A percentile compares a stretch with the other conserved stretches of the same genome.
These are phyloP conservation scores for Trametes sanguinea DNA, from an alignment of 768 basidiomycete species.

Conservation along the genomic window DNA sequence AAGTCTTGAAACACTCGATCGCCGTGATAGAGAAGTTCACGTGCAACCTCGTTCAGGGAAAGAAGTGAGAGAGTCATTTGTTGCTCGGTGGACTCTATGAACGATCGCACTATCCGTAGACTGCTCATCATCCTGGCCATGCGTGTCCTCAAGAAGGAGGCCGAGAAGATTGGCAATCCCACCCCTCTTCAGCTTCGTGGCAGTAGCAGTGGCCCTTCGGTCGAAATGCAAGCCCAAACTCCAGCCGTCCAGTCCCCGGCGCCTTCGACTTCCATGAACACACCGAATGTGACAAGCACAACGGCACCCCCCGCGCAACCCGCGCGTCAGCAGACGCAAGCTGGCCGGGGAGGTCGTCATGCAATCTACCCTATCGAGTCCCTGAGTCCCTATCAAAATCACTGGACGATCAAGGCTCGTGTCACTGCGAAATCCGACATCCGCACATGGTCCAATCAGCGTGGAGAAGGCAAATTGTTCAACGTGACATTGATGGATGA, in stretches of 20 bases:
- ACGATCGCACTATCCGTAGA: constrained; percentile 40
- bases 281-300: not conserved
- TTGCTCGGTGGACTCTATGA: not conserved
- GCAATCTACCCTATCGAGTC: constrained; percentile 85
- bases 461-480: constrained; percentile 95
- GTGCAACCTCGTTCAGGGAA: constrained; percentile 80
- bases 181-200: constrained; percentile 36
- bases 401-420: constrained; percentile 97
- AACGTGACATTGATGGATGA: constrained; percentile 94
- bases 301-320: constrained; percentile 25
- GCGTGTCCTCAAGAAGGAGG: constrained; percentile 50
- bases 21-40: constrained; percentile 74
- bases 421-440: constrained; percentile 90
- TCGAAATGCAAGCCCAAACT: constrained; percentile 26
- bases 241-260: constrained; percentile 31
- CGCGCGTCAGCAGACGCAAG: constrained; percentile 12
- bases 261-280: constrained; percentile 31
- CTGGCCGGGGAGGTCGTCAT: constrained; percentile 27
- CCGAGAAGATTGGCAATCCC: constrained; percentile 78
- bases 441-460: constrained; percentile 82
- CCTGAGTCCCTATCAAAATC: constrained; percentile 95
- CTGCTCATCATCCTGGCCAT: constrained; percentile 80
- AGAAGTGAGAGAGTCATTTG: constrained; percentile 56
- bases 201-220: constrained; percentile 27
- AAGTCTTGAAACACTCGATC: constrained; percentile 66